Base-by-base conservation (phyloP, 2,329 filamentous ascomycete species). In the Dactylellina parvicollis region DNA sequence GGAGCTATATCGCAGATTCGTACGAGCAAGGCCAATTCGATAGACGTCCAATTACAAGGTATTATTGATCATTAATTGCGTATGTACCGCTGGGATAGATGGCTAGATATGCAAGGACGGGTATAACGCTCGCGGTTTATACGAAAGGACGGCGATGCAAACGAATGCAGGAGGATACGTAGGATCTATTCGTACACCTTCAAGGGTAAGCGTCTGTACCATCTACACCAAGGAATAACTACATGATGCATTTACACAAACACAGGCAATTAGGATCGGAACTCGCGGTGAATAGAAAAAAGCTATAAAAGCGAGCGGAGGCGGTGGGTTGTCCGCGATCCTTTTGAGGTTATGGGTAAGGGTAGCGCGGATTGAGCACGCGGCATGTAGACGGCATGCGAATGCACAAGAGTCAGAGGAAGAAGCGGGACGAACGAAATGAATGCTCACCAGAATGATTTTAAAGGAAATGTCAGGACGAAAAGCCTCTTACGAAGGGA, bases 361-460 rank as follows among this genome's bases (percentile, higher is more conserved):
- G 26, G 30, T 34, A 49, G 55, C 46, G 52, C 44, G 55, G 20
- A 47, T 38, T 34, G 50, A 40, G 44, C 44, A 54, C 38, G 40
- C n/a, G 36, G 34, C 34, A 56, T 55, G 26, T 66, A 61, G 57
- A 59, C 36, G 54, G 52, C 36, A 49, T 59, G 54, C 46, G 54
- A 55, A 61, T 36, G 47, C 46, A 60, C 46, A 61, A 66, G 60
- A 55, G 54, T 60, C 59, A 65, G 56, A 73, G 44, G 52, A 10
- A 38, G 22, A 61, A 46, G 52, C 24, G 57, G 50, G 52, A 44
- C 7, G 42, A n/a, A 57, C 18, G 52, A 42, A 36, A 46, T 30
- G 52, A 72, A 65, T 59, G 36, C 67, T 47, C 38, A 65, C 57
- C 44, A 46, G 52, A 46, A 72, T 34, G 44, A 36, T 60, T 72